Evolutionary conservation across 352 stramenopile genomes (phyloP), one percentile per base, ranked within the genome.

Genomic region (Globisporangium rhizosaccharum): DNA sequence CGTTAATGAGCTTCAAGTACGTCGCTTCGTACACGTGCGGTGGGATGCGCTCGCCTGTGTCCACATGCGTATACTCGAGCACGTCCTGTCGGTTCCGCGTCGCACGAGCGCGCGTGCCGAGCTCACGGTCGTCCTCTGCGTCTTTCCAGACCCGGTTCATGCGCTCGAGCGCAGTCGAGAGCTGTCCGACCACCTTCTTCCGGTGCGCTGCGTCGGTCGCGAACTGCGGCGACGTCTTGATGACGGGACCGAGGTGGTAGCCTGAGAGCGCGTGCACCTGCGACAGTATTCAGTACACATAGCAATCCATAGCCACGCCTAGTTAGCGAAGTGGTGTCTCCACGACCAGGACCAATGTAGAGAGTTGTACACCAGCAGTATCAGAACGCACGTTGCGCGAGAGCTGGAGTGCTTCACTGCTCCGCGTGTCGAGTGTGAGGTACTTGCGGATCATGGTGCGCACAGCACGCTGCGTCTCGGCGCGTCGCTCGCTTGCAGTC

Each of bases 111-210:
- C 67, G 71, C 0, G 74, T 90, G 47, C 69, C 53, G 8, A 63
- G 14, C 36, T 83, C 52, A 2, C 76, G 77, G 12, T 82, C 58
- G 11, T 59, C 36, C 20, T 90, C 80, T 4, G 63, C 71, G 10
- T 71, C 51, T 23, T 63, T 67, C 80, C 72, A 82, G 12, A 83
- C 72, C 1, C 68, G 45, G 44, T 86, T 85, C 70, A 88, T 86
- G 17, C 61, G 65, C 26, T 82, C 62, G n/a, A 88, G 61, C 33
- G 69, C 71, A 11, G 42, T 49, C 2, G 67, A 63, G 1, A 90
- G 66, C 51, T 71, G 50, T 2, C 56, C 44, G 23, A 85, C 58
- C 8, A 53, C 68, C 57, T 73, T 69, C 60, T 79, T 87, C 46
- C 75, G 71, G 54, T 87, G 81, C 30, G 60, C 44, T 9, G 63